Evolutionary conservation across 768 basidiomycete genomes (phyloP), one percentile per base, ranked within the genome.

Genomic region (Pholiota molesta): DNA sequence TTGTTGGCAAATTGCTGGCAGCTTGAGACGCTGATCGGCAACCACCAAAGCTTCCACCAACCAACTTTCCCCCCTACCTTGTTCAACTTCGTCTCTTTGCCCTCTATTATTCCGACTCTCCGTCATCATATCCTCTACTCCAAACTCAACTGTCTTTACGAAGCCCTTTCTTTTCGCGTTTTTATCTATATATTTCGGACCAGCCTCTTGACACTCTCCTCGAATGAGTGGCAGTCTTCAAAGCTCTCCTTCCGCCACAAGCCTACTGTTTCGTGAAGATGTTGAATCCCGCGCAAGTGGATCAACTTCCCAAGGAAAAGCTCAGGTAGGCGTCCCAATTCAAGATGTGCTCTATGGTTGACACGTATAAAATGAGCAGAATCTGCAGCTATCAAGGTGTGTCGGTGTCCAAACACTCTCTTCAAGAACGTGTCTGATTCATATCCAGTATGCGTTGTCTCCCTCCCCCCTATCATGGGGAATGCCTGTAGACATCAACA

Each of bases 381-480:
- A 13, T 49, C 47, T 19, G 47, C 23, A 23, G n/a, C 47, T 5
- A 11, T 49, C 47, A 49, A 49, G 23, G 47, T 49, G 23, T 9
- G 9, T 31, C 13, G 47, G 3, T 5, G 1, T 49, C 26, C 11
- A 23, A 7, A 14, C 26, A 14, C 5, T 9, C 35, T 21, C 13
- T 23, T 0, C n/a, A 26, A 26, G 19, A 8, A 31, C 13, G 31
- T 4, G 13, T 19, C n/a, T 29, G 4, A 26, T 44, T 35, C n/a
- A 4, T n/a, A 21, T 49, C 1, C 37, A 75, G 73, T 74, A 68
- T 51, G 70, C 72, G 2, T 60, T 75, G 52, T 60, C 71, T 19
- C 68, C 72, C 59, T 82, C 83, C 14, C 76, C 79, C 0, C 72
- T 76, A 13, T 79, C 83, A 78, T 83, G 81, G 62, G 68, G 76